Conservation (phyloP, 257 asterid species). For the Verbena officinalis region DNA sequence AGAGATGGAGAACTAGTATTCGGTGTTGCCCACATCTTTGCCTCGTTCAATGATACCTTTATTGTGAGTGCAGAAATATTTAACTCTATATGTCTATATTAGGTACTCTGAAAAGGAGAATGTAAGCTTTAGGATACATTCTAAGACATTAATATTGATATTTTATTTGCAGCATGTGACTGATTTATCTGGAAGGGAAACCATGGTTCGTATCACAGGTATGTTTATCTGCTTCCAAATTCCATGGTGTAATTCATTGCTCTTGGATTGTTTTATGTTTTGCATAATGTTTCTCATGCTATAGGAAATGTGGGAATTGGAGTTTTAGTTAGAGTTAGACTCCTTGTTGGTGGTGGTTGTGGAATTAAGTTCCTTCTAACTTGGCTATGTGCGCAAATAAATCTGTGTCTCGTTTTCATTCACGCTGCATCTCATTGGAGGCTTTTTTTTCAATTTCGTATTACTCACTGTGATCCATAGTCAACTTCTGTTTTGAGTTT, state of each 20-base stretch:
- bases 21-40: conserved; percentile 80
- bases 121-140: not conserved
- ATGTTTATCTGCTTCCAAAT: conserved; percentile 2
- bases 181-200: conserved; percentile 89
- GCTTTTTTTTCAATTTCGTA: no score
- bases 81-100: not conserved
- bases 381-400: not conserved
- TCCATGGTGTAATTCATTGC: not conserved
- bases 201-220: conserved; percentile 93
- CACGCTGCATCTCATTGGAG: not conserved
- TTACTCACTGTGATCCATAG: no score
- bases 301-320: not conserved
- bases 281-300: not conserved
- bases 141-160: not conserved
- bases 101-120: not conserved
- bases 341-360: not conserved
- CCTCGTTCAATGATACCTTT: conserved; percentile 82
- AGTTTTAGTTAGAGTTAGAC: not conserved
- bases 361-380: not conserved
- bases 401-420: not conserved
- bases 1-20: conserved; percentile 83
- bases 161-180: conserved; percentile 70
- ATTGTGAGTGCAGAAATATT: conserved; percentile 47
- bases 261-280: not conserved
- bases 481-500: not conserved